Evolutionary conservation across 169 alveolate genomes (phyloP), one percentile per base, ranked within the genome.

Genomic region (Cryptosporidium ubiquitum): DNA sequence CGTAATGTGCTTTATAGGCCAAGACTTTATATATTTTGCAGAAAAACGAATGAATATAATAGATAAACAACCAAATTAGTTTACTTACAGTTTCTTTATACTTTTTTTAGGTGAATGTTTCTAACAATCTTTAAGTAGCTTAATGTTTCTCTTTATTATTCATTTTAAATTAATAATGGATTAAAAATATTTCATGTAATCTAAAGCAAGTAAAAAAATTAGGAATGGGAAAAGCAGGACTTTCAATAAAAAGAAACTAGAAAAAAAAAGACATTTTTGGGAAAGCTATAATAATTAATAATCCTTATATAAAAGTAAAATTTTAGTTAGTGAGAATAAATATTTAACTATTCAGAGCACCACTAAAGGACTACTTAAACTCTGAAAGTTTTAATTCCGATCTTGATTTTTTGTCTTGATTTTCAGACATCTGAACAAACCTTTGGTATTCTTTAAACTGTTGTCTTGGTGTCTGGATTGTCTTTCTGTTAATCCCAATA

Each of bases 381-480:
- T 37, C 51, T 14, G 71, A 33, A 37, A 33, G 26, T 18, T 29
- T 37, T n/a, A 64, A 35, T 9, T 37, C n/a, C 14, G 71, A 47
- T 47, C 55, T 29, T n/a, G 51, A n/a, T 12, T 37, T 74, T 57
- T 37, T 55, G 3, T 74, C 42, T 39, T 39, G 68, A 10, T 57
- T 16, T 29, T 60, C 64, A 5, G 51, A 47, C 64, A 42, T 79
- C 55, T 79, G 58, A 6, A 79, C 26, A 29, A 40, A 23, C 26
- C 94, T 93, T 85, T 95, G 95, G 79, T 92, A 95, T 35, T 79
- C 89, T 26, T 64, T 47, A 64, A 79, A 79, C 68, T 95, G 97
- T 66, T 95, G 97, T 49, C 97, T 92, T 35, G 97, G 97, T 18
- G 97, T 95, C 47, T 94, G 96, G 6, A 95, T 93, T 37, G 95